These are phyloP conservation scores for Ogataea hybrid DNA, from an alignment of 1,139 yeast species.

Conservation along the genomic window DNA sequence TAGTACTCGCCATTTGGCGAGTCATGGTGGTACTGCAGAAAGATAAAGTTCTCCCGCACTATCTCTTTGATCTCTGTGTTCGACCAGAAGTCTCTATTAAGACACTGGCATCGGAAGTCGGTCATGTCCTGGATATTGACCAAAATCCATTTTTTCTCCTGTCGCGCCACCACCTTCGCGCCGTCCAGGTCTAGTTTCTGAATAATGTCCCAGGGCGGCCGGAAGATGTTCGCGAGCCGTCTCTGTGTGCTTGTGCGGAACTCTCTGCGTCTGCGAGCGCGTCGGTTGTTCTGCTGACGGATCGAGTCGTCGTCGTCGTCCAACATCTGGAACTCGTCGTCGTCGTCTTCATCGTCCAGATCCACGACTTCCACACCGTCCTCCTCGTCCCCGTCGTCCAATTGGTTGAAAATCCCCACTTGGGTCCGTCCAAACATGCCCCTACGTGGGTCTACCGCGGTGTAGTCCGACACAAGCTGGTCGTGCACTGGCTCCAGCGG, in stretches of 20 bases:
- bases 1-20: constrained; percentile 73
- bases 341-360: constrained; percentile 29
- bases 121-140: constrained; percentile 83
- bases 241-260: constrained; percentile 55
- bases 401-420: constrained; percentile 52
- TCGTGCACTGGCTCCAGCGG: constrained; percentile 83
- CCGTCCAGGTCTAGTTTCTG: constrained; percentile 60
- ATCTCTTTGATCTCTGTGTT: constrained; percentile 59
- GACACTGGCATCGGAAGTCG: constrained; percentile 84
- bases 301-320: constrained; percentile 22
- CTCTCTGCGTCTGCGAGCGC: constrained; percentile 32
- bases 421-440: constrained; percentile 43
- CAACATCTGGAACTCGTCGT: constrained; percentile 26
- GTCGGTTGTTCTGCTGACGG: constrained; percentile 20
- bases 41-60: constrained; percentile 68
- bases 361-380: constrained; percentile 21
- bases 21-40: constrained; percentile 77
- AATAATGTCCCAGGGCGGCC: constrained; percentile 94
- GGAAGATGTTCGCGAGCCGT: constrained; percentile 73
- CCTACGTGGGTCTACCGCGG: constrained; percentile 19
- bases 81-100: constrained; percentile 95
- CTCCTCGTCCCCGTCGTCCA: constrained; percentile 29
- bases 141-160: constrained; percentile 73
- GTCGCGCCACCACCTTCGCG: constrained; percentile 69
- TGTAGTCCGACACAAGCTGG: constrained; percentile 43